Percentiles rank a stretch among this genome's conserved stretches.
phyloP scores from a whole-genome alignment of 805 yeast genomes.

The Torulaspora indica region DNA sequence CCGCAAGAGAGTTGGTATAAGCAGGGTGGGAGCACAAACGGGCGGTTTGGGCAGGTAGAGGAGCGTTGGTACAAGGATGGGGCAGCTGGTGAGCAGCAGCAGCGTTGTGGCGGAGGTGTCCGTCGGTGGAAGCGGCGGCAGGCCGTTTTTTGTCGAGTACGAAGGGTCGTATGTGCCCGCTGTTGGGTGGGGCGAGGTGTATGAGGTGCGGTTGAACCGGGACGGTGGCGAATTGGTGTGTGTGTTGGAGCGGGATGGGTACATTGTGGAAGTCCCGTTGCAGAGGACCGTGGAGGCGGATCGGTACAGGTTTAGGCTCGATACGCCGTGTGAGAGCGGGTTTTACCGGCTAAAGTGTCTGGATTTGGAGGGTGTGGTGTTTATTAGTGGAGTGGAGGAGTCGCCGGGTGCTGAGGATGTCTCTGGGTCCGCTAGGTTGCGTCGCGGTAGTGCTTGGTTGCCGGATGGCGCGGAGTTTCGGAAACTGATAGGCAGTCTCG shows the following conservation, averaged over 20 bases:
- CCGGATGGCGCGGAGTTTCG: constrained; percentile 9
- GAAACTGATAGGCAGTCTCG: constrained; percentile 1
- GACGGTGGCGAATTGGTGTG: background rate
- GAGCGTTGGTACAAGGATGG: constrained; percentile 1
- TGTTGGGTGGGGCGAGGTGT: background rate
- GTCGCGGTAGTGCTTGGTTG: constrained; percentile 3
- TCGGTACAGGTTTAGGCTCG: background rate
- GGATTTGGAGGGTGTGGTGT: constrained; percentile 1
- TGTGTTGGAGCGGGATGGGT: background rate
- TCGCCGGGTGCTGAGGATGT: background rate
- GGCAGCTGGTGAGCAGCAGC: constrained; percentile 10
- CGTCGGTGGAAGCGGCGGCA: background rate
- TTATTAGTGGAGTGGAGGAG: background rate
- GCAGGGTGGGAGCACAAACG: background rate
- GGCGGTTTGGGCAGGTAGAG: background rate
- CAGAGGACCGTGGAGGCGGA: background rate
- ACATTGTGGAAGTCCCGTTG: background rate
- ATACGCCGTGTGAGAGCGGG: constrained; percentile 2
- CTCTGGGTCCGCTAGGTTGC: background rate
- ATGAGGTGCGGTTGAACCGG: background rate
- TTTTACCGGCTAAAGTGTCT: constrained; percentile 5
- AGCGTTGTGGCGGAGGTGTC: background rate
- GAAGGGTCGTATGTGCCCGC: constrained; percentile 2
- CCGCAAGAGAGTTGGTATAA: no score
- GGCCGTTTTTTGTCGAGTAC: constrained; percentile 8